Base-by-base conservation (phyloP, 1,139 yeast species). In the Yamadazyma sp. region DNA sequence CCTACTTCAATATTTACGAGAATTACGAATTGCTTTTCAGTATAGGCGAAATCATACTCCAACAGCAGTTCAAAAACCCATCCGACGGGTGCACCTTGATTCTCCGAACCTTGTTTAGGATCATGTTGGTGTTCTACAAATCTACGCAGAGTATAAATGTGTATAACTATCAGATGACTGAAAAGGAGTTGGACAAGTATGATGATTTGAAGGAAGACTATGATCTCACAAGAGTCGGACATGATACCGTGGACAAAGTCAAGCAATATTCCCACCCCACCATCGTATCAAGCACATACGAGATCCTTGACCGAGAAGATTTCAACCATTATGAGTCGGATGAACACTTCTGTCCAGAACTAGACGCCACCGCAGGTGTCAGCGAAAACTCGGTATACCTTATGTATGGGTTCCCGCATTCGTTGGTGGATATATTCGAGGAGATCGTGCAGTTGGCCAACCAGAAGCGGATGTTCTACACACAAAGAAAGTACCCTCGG, bases 381-480 rank as follows among this genome's bases (percentile, higher is more conserved):
- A 49, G 51, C 20, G 43, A 41, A 3, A 56, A 59, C 35, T 41
- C 62, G 3, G 53, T 74, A 2, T 73, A 74, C 47, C 49, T 73
- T 20, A 66, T 69, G 59, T 73, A 59, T 48, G 83, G 83, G 0
- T 50, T 77, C 3, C 83, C 83, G 2, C 51, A 59, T 34, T 62
- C 75, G 6, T 55, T 78, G 22, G 42, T 77, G 23, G 62, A 61
- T 14, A 49, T 77, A n/a, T 70, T 77, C 50, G 68, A 70, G 44
- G 71, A 69, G 40, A 62, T 69, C 1, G 64, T 77, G 6, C 69
- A 66, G 36, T 56, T 77, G 33, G 66, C 83, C 1, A 78, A 78
- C 51, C 81, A 77, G 49, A 73, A 75, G 50, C 69, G 73, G 39
- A 69, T 74, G 39, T 77, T 77, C 48, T 53, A 59, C 31, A 53